Percentiles rank a stretch among this genome's conserved stretches.
phyloP scores from a whole-genome alignment of 129 eudicot genomes.

The Glebionis coronaria region DNA sequence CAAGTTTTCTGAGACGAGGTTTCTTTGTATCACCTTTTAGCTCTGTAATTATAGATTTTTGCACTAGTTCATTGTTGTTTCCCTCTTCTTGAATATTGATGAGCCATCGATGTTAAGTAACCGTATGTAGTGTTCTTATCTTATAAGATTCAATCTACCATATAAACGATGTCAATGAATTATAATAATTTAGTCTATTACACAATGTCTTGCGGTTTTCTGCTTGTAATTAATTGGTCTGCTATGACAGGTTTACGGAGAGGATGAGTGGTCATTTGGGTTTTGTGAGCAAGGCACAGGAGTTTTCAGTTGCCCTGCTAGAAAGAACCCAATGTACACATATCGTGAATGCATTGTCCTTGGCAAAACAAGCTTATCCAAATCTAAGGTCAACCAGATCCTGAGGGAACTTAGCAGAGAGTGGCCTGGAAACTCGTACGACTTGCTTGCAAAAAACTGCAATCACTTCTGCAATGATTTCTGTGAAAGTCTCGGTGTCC shows the following conservation, averaged over 20 bases:
- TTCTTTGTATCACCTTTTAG: too few species aligned
- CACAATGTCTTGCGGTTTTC: conserved; percentile 1
- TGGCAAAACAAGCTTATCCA: conserved; percentile 65
- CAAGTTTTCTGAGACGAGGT: not conserved
- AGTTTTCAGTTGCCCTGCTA: conserved; percentile 89
- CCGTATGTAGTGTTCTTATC: not conserved
- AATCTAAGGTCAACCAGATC: conserved; percentile 74
- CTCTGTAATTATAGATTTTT: too few species aligned
- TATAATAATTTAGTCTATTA: not conserved
- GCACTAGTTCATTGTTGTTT: conserved; percentile 24
- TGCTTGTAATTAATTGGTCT: conserved; percentile 1
- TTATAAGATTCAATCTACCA: not conserved
- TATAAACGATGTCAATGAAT: not conserved
- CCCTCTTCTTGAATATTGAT: conserved; percentile 34
- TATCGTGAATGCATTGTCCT: conserved; percentile 83
- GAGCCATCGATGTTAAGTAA: not conserved
- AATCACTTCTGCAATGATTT: conserved; percentile 95
- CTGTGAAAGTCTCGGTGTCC: conserved; percentile 81
- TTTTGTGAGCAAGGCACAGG: conserved; percentile 89
- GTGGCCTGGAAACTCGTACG: conserved; percentile 93
- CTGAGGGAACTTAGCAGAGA: conserved; percentile 87
- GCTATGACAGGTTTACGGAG: conserved; percentile 71
- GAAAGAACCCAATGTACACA: conserved; percentile 87
- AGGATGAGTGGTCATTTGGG: conserved; percentile 98
- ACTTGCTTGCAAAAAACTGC: conserved; percentile 81